Evolutionary conservation across 192 early-diverging fungal species (phyloP).

Genomic region (Rhizophlyctis rosea): DNA sequence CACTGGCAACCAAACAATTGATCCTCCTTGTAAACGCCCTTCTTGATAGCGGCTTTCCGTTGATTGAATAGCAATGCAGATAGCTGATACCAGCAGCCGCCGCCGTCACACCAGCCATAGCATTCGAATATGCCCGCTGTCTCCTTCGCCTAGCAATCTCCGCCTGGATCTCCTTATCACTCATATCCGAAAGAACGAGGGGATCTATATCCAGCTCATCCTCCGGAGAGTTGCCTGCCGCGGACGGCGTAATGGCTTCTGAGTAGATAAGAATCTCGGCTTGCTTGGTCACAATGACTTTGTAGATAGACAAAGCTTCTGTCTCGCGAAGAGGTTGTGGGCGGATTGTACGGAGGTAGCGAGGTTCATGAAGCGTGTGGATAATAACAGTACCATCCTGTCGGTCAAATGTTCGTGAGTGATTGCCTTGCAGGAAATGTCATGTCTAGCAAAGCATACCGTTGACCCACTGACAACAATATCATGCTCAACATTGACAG

Average conservation of each 20-base stretch:
- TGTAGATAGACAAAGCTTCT: slow-evolving; percentile 17
- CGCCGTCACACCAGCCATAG: neutral
- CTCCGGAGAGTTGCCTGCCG: neutral
- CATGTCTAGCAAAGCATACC: slow-evolving; percentile 7
- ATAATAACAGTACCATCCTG: slow-evolving; percentile 48
- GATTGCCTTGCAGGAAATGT: neutral
- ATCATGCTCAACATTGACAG: slow-evolving; percentile 36
- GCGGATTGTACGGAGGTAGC: slow-evolving; percentile 35
- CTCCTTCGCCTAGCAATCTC: neutral
- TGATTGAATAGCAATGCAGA: slow-evolving; percentile 35
- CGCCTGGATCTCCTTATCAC: neutral
- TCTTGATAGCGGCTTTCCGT: slow-evolving; percentile 21
- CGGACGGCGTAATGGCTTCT: slow-evolving; percentile 9
- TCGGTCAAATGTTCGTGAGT: neutral
- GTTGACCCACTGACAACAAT: slow-evolving; percentile 45
- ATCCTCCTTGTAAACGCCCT: slow-evolving; percentile 23
- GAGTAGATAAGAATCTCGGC: slow-evolving; percentile 27
- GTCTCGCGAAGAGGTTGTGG: slow-evolving; percentile 14
- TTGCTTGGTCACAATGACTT: slow-evolving; percentile 17
- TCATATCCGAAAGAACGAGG: too few relatives aligned
- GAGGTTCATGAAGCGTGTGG: slow-evolving; percentile 32
- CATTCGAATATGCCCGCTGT: neutral
- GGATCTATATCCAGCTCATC: too few relatives aligned
- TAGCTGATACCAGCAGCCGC: slow-evolving; percentile 12
- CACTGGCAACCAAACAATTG: slow-evolving; percentile 11